Evolutionary conservation across 202 grass and related monocot species (phyloP), one percentile per base, ranked within the genome.

Genomic region (Tripidium arundinaceum): DNA sequence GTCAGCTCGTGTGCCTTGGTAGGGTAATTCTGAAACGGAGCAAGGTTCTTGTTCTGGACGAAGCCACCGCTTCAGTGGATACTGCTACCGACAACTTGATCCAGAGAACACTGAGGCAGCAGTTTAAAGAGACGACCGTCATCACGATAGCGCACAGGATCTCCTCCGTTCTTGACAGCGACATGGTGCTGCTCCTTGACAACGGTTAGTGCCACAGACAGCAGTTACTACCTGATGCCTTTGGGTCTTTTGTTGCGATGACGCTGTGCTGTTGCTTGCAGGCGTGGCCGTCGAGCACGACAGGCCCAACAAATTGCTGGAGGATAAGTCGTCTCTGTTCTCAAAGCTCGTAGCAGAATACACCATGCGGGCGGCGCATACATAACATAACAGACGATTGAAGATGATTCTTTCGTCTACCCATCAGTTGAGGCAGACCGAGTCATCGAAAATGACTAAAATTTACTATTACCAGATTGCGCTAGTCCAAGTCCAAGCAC

Each of bases 111-210:
- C 79, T 98, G 31, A 75, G 95, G 38, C 88, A 88, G 72, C 86
- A 98, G 19, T 98, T 98, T 26, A 88, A 90, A 2, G 90, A 93
- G 16, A 86, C 90, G 1, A 98, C 90, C 0, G 90, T 95, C 63
- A 91, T 98, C 72, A 95, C 95, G 4, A 90, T 98, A 11, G 95
- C 92, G 16, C 95, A 98, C 78, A 55, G 95, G 46, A 95, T 98
- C 77, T 91, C 95, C 33, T 98, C 92, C 1, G 92, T 95, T 31
- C 95, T 95, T 6, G 86, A 95, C 72, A 95, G 95, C 61, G 90
- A 98, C 65, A 93, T 98, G 88, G 88, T 95, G 77, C 70, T 98
- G 76, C 90, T 98, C 52, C 92, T 98, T 31, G 95, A 98, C 79
- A 89, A 95, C 34, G 95, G 95, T 98, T 25, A 91, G 87, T 75